Conservation (phyloP, 768 basidiomycete genomes). For the Lentinula lateritia region DNA sequence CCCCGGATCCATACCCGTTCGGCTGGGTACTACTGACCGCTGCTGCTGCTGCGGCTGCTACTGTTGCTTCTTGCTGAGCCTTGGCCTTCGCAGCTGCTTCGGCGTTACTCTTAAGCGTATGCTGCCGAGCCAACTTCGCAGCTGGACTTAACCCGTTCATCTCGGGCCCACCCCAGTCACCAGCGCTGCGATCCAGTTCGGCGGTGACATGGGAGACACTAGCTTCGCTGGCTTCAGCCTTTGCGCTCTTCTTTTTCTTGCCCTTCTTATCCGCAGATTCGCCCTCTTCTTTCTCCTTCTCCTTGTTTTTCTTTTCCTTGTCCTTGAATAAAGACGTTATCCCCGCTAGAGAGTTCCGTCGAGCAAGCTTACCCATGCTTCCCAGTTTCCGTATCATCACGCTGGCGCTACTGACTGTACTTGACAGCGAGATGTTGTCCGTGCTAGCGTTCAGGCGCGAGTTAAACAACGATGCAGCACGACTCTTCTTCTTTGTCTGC, state of each 20-base stretch:
- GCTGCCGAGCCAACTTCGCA: constrained; percentile 83
- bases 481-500: constrained; percentile 64
- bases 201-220: constrained; percentile 79
- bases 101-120: constrained; percentile 85
- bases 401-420: constrained; percentile 90
- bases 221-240: constrained; percentile 62
- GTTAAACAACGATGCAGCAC: constrained; percentile 79
- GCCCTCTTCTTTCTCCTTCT: constrained; percentile 42
- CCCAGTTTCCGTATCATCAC: constrained; percentile 97
- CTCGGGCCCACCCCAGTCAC: constrained; percentile 56
- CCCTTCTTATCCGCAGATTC: constrained; percentile 36
- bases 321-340: constrained; percentile 95
- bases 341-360: constrained; percentile 83
- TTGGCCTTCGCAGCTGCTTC: constrained; percentile 67
- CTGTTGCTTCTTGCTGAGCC: constrained; percentile 49
- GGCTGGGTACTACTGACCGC: constrained; percentile 21
- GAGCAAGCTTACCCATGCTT: constrained; percentile 81
- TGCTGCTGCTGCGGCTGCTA: constrained; percentile 34
- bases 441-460: constrained; percentile 82
- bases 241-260: constrained; percentile 49
- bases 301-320: constrained; percentile 50
- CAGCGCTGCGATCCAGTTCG: constrained; percentile 64
- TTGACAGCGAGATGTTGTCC: constrained; percentile 93
- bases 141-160: constrained; percentile 84
- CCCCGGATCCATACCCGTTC: constrained; percentile 24